Evolutionary conservation across 345 rosid species (phyloP).

Genomic region (Populus pruinosa): DNA sequence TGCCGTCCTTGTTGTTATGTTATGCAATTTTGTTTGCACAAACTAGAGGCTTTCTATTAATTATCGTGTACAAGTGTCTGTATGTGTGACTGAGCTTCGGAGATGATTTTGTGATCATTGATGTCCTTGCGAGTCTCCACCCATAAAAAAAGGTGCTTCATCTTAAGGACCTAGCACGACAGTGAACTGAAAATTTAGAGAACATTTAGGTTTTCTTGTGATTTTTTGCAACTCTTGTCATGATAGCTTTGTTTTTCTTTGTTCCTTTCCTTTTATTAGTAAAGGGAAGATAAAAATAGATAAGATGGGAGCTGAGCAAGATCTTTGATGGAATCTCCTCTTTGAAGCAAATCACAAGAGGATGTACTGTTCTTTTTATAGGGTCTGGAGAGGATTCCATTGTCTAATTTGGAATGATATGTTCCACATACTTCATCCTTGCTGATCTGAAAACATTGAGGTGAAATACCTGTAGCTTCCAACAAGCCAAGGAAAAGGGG

Average conservation of each 20-base stretch:
- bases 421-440: not conserved
- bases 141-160: not conserved
- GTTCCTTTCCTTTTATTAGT: not conserved
- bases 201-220: not conserved
- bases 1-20: not conserved
- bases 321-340: not conserved
- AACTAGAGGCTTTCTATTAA: constrained; percentile 16
- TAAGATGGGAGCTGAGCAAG: not conserved
- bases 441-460: not conserved
- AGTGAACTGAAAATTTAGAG: constrained; percentile 2
- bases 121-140: constrained; percentile 10
- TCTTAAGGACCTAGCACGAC: not conserved
- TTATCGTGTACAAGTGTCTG: constrained; percentile 11
- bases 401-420: not conserved
- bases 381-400: not conserved
- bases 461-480: not conserved
- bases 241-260: not conserved
- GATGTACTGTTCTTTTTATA: not conserved
- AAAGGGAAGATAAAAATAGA: not conserved
- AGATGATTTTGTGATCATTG: constrained; percentile 7
- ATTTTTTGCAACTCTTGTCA: not conserved
- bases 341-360: not conserved
- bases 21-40: constrained; percentile 34
- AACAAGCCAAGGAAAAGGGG: not conserved
- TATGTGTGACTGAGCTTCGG: constrained; percentile 21